phyloP scores from a whole-genome alignment of 179 eudicot genomes.

The Beta lomatogona region DNA sequence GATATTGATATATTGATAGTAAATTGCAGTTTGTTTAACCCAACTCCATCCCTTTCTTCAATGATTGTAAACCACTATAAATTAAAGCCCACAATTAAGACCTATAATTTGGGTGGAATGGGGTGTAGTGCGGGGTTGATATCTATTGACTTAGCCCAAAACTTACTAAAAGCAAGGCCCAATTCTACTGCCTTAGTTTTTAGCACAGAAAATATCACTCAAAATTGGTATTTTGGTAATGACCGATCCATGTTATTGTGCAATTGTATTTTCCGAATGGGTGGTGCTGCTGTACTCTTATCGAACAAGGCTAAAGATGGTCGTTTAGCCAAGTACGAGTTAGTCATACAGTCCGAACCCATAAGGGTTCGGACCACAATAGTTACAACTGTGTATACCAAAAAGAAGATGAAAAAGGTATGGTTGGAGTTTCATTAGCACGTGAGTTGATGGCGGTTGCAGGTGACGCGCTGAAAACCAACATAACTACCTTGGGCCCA shows the following conservation, averaged over 20 bases:
- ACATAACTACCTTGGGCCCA: conserved; percentile 79
- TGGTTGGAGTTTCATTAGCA: conserved; percentile 65
- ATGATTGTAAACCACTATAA: conserved; percentile 83
- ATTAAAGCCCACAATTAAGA: conserved; percentile 52
- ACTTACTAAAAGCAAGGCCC: conserved; percentile 56
- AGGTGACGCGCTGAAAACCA: conserved; percentile 77
- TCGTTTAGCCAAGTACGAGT: conserved; percentile 59
- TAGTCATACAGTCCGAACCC: conserved; percentile 72
- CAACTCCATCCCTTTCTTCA: conserved; percentile 72
- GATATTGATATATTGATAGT: conserved; percentile 68
- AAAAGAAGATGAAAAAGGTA: conserved; percentile 60
- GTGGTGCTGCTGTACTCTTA: conserved; percentile 69
- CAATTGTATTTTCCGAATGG: conserved; percentile 79
- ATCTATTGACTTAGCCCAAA: conserved; percentile 66
- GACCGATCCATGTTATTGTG: conserved; percentile 78
- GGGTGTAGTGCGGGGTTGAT: conserved; percentile 83
- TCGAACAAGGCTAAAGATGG: conserved; percentile 56
- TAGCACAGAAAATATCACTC: conserved; percentile 72
- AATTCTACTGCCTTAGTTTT: conserved; percentile 60
- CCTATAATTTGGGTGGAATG: conserved; percentile 71
- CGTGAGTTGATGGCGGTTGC: conserved; percentile 81
- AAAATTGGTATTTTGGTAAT: conserved; percentile 77
- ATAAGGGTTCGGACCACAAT: conserved; percentile 62
- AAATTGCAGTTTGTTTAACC: conserved; percentile 74
- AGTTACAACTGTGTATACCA: conserved; percentile 73